Evolutionary conservation across 2,329 filamentous ascomycete species (phyloP).

Genomic region (Trichoderma polysporum): DNA sequence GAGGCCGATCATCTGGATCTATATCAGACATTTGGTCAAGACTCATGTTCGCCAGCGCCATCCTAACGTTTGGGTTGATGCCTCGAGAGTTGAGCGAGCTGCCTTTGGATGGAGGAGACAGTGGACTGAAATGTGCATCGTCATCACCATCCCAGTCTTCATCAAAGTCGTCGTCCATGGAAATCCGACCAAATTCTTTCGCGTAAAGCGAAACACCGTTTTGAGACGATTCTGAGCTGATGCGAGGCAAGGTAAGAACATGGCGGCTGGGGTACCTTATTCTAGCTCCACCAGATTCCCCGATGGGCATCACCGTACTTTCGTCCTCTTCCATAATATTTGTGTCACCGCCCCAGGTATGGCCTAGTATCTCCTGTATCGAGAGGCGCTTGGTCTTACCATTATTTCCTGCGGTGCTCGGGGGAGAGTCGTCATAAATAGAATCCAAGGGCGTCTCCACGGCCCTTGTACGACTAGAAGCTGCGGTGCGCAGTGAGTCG

Average conservation of each 20-base stretch:
- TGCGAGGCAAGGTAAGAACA: slow-evolving; percentile 27
- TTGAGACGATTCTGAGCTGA: slow-evolving; percentile 33
- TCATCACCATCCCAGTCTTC: slow-evolving; percentile 61
- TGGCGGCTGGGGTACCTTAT: slow-evolving; percentile 20
- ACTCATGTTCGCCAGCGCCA: slow-evolving; percentile 54
- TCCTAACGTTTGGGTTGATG: slow-evolving; percentile 53
- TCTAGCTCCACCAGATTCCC: slow-evolving; percentile 36
- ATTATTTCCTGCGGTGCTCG: slow-evolving; percentile 55
- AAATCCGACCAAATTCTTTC: slow-evolving; percentile 50
- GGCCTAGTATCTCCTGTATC: slow-evolving; percentile 58
- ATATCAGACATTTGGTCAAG: slow-evolving; percentile 42
- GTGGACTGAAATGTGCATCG: slow-evolving; percentile 52
- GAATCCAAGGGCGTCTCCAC: slow-evolving; percentile 72
- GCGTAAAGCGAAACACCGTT: slow-evolving; percentile 36
- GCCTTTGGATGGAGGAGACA: slow-evolving; percentile 55
- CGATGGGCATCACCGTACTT: slow-evolving; percentile 51
- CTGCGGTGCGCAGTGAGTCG: slow-evolving; percentile 72
- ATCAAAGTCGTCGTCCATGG: slow-evolving; percentile 62
- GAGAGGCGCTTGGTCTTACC: slow-evolving; percentile 55
- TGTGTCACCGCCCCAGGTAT: slow-evolving; percentile 54
- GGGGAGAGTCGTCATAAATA: slow-evolving; percentile 78
- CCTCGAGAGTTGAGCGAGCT: slow-evolving; percentile 54
- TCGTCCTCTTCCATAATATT: slow-evolving; percentile 66
- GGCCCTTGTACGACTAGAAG: slow-evolving; percentile 64
- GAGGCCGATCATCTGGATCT: slow-evolving; percentile 47